These are phyloP conservation scores for Asterophora lycoperdoides DNA, from an alignment of 768 basidiomycete species.

Conservation along the genomic window DNA sequence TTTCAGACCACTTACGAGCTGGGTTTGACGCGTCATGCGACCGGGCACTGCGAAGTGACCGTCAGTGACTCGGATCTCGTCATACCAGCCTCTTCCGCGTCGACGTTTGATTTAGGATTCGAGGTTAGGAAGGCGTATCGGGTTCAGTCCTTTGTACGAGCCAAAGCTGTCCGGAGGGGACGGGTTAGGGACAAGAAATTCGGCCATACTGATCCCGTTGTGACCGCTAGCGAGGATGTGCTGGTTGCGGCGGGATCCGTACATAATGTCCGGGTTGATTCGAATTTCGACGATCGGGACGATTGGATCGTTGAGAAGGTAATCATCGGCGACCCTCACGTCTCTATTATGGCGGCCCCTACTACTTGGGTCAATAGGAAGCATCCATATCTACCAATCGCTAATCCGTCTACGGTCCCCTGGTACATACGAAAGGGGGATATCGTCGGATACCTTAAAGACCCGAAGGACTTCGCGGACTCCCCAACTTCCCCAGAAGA, in stretches of 20 bases:
- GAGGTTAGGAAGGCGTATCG: constrained; percentile 12
- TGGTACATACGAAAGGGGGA: not conserved
- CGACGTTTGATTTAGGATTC: constrained; percentile 15
- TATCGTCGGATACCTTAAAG: no score
- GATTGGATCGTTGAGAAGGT: constrained; percentile 18
- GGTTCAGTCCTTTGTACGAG: constrained; percentile 4
- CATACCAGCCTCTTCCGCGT: constrained; percentile 7
- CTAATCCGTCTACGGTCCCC: not conserved
- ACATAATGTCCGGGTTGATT: constrained; percentile 6
- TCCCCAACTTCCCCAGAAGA: not conserved
- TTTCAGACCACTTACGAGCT: constrained; percentile 28
- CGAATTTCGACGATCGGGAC: constrained; percentile 6
- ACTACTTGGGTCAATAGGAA: no score
- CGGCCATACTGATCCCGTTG: not conserved
- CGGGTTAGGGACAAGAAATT: not conserved
- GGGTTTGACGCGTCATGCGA: not conserved
- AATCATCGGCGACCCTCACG: constrained; percentile 5
- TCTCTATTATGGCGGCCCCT: not conserved
- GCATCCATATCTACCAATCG: not conserved
- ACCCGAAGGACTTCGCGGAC: no score
- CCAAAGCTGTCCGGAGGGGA: not conserved
- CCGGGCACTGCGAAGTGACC: constrained; percentile 9
- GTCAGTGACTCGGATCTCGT: not conserved
- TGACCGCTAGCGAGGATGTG: not conserved
- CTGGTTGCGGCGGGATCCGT: not conserved